A percentile compares a stretch with the other conserved stretches of the same genome.
Conservation (phyloP, 2,329 filamentous ascomycete genomes). For the Didymella pinodella region DNA sequence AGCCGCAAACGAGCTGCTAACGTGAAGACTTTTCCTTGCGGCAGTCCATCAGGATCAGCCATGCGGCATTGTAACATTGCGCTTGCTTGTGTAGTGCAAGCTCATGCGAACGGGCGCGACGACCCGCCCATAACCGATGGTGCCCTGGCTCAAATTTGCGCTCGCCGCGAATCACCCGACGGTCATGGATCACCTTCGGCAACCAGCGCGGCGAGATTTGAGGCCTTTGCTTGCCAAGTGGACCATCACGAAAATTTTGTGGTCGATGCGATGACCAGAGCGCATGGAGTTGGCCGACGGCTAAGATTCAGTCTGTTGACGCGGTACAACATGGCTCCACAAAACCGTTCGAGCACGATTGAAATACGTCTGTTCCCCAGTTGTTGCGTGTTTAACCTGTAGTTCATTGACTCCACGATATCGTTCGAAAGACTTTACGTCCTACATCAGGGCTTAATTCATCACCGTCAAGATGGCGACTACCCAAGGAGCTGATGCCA, state of each 20-base stretch:
- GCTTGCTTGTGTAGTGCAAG: constrained; percentile 14
- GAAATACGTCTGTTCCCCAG: constrained; percentile 34
- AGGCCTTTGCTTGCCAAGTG: constrained; percentile 34
- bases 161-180: constrained; percentile 30
- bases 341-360: constrained; percentile 27
- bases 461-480: constrained; percentile 33
- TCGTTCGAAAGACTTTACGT: constrained; percentile 22
- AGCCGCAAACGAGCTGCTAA: constrained; percentile 25
- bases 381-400: constrained; percentile 25
- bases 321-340: constrained; percentile 31
- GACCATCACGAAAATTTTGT: constrained; percentile 46
- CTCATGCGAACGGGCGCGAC: constrained; percentile 24
- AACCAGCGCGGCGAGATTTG: constrained; percentile 28
- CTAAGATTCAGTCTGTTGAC: constrained; percentile 29
- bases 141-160: constrained; percentile 34
- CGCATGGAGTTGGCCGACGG: constrained; percentile 38
- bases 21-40: constrained; percentile 40
- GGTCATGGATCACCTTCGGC: constrained; percentile 29
- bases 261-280: constrained; percentile 35
- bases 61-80: constrained; percentile 25
- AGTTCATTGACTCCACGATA: constrained; percentile 26
- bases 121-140: constrained; percentile 38
- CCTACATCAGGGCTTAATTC: constrained; percentile 22
- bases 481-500: constrained; percentile 31
- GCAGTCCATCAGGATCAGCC: constrained; percentile 17